These are phyloP conservation scores for Lepidium sativum DNA, from an alignment of 345 rosid genomes.

Conservation along the genomic window DNA sequence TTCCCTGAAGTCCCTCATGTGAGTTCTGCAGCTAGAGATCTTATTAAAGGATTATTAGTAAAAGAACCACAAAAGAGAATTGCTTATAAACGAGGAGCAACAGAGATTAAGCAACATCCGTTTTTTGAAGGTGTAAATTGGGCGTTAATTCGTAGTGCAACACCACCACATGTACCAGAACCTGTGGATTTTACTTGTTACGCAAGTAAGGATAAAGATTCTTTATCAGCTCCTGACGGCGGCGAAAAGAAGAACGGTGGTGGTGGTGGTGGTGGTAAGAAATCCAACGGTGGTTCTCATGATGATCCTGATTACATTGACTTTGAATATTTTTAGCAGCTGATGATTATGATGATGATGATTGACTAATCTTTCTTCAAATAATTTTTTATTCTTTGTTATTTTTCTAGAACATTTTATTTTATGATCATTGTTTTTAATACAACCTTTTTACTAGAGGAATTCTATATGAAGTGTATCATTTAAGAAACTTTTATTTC, in stretches of 20 bases:
- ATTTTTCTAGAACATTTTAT: neutral
- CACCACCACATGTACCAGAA: slow-evolving; percentile 81
- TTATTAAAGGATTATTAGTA: slow-evolving; percentile 62
- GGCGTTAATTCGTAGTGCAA: slow-evolving; percentile 79
- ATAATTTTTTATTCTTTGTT: neutral
- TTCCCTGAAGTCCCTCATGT: slow-evolving; percentile 73
- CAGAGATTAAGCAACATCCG: slow-evolving; percentile 85
- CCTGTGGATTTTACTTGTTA: slow-evolving; percentile 57
- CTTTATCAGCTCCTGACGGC: slow-evolving; percentile 3
- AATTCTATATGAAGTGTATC: neutral
- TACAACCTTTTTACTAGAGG: neutral
- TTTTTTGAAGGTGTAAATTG: slow-evolving; percentile 87
- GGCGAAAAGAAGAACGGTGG: slow-evolving; percentile 17
- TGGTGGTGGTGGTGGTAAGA: slow-evolving; percentile 9
- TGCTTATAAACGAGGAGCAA: slow-evolving; percentile 81
- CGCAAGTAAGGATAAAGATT: slow-evolving; percentile 40
- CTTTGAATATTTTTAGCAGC: slow-evolving; percentile 51
- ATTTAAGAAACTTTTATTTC: neutral
- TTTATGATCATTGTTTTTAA: neutral
- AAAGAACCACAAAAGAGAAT: slow-evolving; percentile 82
- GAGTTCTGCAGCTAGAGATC: slow-evolving; percentile 60
- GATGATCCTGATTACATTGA: slow-evolving; percentile 46
- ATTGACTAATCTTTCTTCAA: neutral
- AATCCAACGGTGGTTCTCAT: slow-evolving; percentile 11
- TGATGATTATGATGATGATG: neutral